phyloP scores from a whole-genome alignment of 1,139 yeast genomes.

The Blastobotrys niveus region DNA sequence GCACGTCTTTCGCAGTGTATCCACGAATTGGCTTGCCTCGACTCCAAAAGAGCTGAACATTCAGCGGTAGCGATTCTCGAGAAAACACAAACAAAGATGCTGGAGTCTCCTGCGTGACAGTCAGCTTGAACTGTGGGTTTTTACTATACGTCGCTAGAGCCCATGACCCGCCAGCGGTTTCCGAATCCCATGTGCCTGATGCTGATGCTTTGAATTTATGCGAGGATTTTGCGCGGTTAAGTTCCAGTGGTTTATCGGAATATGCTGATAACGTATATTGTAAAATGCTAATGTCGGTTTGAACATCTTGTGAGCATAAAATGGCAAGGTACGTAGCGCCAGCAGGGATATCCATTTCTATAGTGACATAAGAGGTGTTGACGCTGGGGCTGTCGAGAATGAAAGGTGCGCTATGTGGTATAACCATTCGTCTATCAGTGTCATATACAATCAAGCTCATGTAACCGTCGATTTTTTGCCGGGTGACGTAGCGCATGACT shows the following conservation, averaged over 20 bases:
- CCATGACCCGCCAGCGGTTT: conserved; percentile 56
- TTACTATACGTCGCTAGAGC: conserved; percentile 43
- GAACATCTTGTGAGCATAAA: conserved; percentile 26
- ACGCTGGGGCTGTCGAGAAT: conserved; percentile 25
- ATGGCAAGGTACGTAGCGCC: conserved; percentile 23
- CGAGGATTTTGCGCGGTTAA: conserved; percentile 34
- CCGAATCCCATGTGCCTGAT: conserved; percentile 47
- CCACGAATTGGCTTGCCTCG: conserved; percentile 28
- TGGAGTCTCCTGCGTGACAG: conserved; percentile 22
- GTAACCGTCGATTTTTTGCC: conserved; percentile 17
- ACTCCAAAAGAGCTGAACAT: conserved; percentile 33
- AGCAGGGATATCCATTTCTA: conserved; percentile 27
- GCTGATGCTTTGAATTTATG: conserved; percentile 27
- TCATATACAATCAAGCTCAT: conserved; percentile 26
- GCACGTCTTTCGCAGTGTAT: conserved; percentile 30
- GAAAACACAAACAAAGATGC: conserved; percentile 33
- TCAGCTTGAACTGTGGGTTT: conserved; percentile 58
- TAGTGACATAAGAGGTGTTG: conserved; percentile 29
- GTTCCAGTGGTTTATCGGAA: conserved; percentile 30
- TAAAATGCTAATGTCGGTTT: conserved; percentile 32
- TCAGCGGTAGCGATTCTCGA: conserved; percentile 30
- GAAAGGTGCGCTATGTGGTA: conserved; percentile 20
- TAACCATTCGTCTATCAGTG: conserved; percentile 17
- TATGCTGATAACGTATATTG: conserved; percentile 40
- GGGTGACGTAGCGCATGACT: conserved; percentile 36